phyloP scores from a whole-genome alignment of 306 rosid genomes.

The Glycine tomentella region DNA sequence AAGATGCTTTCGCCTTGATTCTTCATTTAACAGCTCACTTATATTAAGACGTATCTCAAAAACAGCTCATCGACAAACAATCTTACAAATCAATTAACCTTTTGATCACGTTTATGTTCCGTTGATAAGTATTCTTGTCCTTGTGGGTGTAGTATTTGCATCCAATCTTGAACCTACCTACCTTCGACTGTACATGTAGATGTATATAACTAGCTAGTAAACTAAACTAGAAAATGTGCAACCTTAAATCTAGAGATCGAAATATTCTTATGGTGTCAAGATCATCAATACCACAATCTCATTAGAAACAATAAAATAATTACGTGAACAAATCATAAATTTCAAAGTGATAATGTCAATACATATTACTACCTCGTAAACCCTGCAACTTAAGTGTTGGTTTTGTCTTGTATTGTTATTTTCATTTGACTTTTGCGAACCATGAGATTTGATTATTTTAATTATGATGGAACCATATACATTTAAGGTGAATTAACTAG shows the following conservation, averaged over 20 bases:
- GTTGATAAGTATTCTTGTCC: background rate
- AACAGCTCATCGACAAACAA: constrained; percentile 27
- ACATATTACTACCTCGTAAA: background rate
- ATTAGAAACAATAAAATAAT: background rate
- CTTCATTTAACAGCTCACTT: constrained; percentile 16
- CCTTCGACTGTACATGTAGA: background rate
- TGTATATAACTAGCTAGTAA: background rate
- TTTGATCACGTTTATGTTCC: constrained; percentile 1
- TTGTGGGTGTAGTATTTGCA: too few relatives aligned
- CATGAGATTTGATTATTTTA: constrained; percentile 1
- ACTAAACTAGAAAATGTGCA: background rate
- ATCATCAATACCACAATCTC: background rate
- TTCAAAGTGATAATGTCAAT: background rate
- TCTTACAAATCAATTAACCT: constrained; percentile 5
- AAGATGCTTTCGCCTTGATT: background rate
- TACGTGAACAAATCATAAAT: background rate
- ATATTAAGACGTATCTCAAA: background rate
- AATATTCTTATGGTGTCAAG: constrained; percentile 3
- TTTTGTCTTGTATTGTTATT: background rate
- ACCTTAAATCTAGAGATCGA: background rate
- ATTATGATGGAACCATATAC: background rate
- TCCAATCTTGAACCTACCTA: background rate
- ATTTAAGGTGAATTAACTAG: too few relatives aligned
- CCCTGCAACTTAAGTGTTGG: background rate
- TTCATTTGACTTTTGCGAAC: background rate